Percentiles rank a stretch among this genome's conserved stretches.
Evolutionary conservation across 2,329 filamentous ascomycete genomes (phyloP).

Genomic region (Colletotrichum shisoi): DNA sequence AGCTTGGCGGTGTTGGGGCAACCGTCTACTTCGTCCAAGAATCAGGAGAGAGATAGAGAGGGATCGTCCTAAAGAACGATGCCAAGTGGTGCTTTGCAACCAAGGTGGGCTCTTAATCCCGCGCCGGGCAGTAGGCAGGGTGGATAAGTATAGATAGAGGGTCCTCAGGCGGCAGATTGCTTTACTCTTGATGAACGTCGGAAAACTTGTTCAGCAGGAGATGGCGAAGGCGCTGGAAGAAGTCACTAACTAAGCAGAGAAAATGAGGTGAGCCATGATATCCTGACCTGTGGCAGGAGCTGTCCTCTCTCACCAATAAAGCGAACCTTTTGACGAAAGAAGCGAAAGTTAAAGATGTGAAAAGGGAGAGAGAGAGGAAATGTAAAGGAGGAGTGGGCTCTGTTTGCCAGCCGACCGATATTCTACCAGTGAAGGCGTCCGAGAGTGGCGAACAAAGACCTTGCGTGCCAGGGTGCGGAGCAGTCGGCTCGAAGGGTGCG

Average conservation of each 20-base stretch:
- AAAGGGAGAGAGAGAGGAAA: constrained; percentile 1
- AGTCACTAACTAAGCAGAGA: constrained; percentile 26
- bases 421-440: constrained; percentile 70
- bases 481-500: constrained; percentile 49
- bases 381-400: constrained; percentile 6
- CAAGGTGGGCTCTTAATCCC: constrained; percentile 21
- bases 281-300: constrained; percentile 37
- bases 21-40: constrained; percentile 4
- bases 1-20: constrained; percentile 61
- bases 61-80: constrained; percentile 29
- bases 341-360: not conserved
- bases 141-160: constrained; percentile 1
- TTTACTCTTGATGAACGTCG: constrained; percentile 26
- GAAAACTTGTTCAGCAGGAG: constrained; percentile 23
- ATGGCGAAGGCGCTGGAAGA: constrained; percentile 17
- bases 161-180: constrained; percentile 18
- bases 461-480: constrained; percentile 49
- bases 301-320: constrained; percentile 38
- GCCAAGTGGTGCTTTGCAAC: constrained; percentile 10
- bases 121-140: constrained; percentile 6
- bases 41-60: not conserved
- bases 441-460: constrained; percentile 46
- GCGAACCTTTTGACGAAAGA: constrained; percentile 15
- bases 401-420: constrained; percentile 39
- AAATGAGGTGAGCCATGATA: constrained; percentile 34